Percentiles rank a stretch among this genome's conserved stretches.
Conservation (phyloP, 2,329 filamentous ascomycete genomes). For the Penicillium griseofulvum region DNA sequence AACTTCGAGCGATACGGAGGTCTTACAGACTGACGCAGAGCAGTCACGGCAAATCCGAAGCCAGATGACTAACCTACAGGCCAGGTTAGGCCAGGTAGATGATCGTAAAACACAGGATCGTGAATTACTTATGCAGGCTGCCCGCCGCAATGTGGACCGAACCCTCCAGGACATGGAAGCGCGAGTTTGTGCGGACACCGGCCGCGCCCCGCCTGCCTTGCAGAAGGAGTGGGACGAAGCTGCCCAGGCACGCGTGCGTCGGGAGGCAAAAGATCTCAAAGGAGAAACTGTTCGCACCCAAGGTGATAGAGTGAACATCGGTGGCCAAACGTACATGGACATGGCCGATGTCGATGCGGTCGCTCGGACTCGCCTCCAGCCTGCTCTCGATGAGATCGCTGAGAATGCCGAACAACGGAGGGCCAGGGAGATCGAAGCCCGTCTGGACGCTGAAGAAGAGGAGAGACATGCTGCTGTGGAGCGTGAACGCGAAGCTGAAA, state of each 20-base stretch:
- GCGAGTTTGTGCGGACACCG: slow-evolving; percentile 72
- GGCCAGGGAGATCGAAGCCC: slow-evolving; percentile 62
- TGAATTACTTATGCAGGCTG: slow-evolving; percentile 70
- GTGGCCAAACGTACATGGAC: slow-evolving; percentile 76
- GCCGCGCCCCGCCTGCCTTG: slow-evolving; percentile 66
- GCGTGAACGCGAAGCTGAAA: slow-evolving; percentile 39
- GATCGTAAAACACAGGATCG: slow-evolving; percentile 64
- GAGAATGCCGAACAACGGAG: slow-evolving; percentile 71
- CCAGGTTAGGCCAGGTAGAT: slow-evolving; percentile 53
- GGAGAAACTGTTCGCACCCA: slow-evolving; percentile 57
- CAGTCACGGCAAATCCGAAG: slow-evolving; percentile 70
- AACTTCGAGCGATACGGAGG: slow-evolving; percentile 64
- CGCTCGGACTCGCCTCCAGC: slow-evolving; percentile 73
- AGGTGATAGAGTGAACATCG: slow-evolving; percentile 63
- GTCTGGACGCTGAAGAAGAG: slow-evolving; percentile 63
- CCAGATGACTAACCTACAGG: slow-evolving; percentile 76
- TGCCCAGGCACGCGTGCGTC: slow-evolving; percentile 65
- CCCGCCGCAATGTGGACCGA: slow-evolving; percentile 80
- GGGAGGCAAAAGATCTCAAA: slow-evolving; percentile 63
- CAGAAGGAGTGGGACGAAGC: slow-evolving; percentile 76
- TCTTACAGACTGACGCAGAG: slow-evolving; percentile 61
- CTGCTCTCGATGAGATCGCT: slow-evolving; percentile 79
- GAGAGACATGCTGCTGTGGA: slow-evolving; percentile 56
- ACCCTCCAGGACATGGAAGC: slow-evolving; percentile 79
- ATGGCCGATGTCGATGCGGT: slow-evolving; percentile 75